Base-by-base conservation (phyloP, 257 asterid genomes). In the Solanum medicagineum region DNA sequence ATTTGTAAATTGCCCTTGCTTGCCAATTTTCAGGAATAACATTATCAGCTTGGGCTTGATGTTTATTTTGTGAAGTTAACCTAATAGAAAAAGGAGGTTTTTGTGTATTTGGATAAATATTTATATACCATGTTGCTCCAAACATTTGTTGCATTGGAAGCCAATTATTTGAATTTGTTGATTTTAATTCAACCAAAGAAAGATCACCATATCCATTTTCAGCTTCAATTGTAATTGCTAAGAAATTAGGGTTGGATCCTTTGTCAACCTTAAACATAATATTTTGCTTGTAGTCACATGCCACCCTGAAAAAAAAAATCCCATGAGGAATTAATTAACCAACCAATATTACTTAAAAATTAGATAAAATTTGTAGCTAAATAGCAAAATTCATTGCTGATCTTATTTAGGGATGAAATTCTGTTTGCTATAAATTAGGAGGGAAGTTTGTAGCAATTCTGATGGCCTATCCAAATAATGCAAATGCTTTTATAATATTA, bases 131-230 rank as follows among this genome's bases (percentile, higher is more conserved):
- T 51, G 83, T 55, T 6, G 87, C 86, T 10, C 90, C 91, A 66
- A 68, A 86, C 14, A 51, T 51, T 70, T 85, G 81, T 63, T 83
- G 63, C 91, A 89, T 85, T 2, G 85, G 59, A 56, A 83, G 57
- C 85, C 85, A 84, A 15, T 15, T n/a, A 6, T 16, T 29, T 9
- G 86, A 77, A 14, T 79, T 49, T 7, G 80, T 15, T 8, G 87
- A 51, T 42, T 47, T 29, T 8, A 87, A 44, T n/a, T 57, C 85
- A 12, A 85, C 83, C 0, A 36, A 80, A 16, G 57, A 49, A 42
- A 89, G 53, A 3, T 65, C 84, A n/a, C 88, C 90, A 80, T 87
- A 88, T 53, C 85, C 83, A 63, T 71, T 73, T 57, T 68, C 83
- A 66, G 68, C 66, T 71, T 70, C 86, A 17, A 89, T 49, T 9